These are phyloP conservation scores for Plasmodium relictum DNA, from an alignment of 169 alveolate genomes.

Conservation along the genomic window DNA sequence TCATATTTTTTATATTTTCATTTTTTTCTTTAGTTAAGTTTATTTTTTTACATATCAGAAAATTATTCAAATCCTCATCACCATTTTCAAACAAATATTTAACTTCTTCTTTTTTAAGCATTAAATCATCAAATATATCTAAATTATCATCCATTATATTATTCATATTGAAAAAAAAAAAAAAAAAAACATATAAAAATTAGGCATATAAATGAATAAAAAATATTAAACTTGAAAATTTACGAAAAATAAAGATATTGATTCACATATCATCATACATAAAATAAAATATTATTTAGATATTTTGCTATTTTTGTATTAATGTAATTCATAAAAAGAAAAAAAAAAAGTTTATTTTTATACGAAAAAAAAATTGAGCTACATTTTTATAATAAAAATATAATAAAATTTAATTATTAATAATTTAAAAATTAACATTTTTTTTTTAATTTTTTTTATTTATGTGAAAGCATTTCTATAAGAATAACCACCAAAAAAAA, in stretches of 20 bases:
- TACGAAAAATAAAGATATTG: too few relatives aligned
- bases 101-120: conserved; percentile 35
- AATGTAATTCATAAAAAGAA: too few relatives aligned
- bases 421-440: too few relatives aligned
- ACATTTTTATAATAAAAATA: too few relatives aligned
- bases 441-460: too few relatives aligned
- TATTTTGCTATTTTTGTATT: too few relatives aligned
- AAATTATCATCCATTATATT: conserved; percentile 7
- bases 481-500: background rate
- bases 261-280: too few relatives aligned
- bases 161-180: conserved; percentile 8
- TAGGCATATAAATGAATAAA: background rate
- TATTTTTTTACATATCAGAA: conserved; percentile 46
- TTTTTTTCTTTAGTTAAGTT: conserved; percentile 53
- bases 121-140: conserved; percentile 3
- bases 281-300: too few relatives aligned
- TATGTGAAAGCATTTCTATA: background rate
- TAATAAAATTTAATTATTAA: too few relatives aligned
- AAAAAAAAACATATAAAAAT: background rate
- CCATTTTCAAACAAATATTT: conserved; percentile 43
- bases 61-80: conserved; percentile 50
- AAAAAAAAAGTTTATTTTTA: too few relatives aligned
- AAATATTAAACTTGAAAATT: background rate
- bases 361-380: too few relatives aligned
- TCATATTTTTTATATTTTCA: conserved; percentile 67